Evolutionary conservation across 179 eudicot genomes (phyloP).

Genomic region (Heliamphora pulchella): DNA sequence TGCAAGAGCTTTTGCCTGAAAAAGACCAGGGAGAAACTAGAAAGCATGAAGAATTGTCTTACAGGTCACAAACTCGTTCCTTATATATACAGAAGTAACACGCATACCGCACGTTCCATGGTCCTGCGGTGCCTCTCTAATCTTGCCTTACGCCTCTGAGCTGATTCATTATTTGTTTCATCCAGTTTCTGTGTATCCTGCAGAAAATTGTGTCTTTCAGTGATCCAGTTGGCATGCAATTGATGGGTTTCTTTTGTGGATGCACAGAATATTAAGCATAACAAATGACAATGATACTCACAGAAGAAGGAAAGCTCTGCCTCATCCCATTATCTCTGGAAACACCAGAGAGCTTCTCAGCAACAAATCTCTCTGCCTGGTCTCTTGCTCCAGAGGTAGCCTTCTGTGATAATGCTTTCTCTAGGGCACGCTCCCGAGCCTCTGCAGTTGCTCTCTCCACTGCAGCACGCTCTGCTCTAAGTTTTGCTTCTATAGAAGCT

Average conservation of each 20-base stretch:
- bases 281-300: conserved; percentile 17
- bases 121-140: conserved; percentile 77
- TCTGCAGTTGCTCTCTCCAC: conserved; percentile 89
- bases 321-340: conserved; percentile 24
- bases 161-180: conserved; percentile 51
- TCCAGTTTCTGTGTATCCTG: conserved; percentile 41
- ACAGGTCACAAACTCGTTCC: conserved; percentile 8
- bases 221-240: neutral
- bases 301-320: conserved; percentile 34
- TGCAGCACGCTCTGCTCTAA: conserved; percentile 85
- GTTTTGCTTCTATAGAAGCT: conserved; percentile 64
- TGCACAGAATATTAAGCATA: neutral
- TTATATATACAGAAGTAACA: conserved; percentile 15
- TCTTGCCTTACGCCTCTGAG: conserved; percentile 67
- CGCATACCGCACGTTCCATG: conserved; percentile 79
- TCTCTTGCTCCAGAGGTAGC: conserved; percentile 35
- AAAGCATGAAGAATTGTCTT: conserved; percentile 5
- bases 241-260: neutral
- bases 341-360: conserved; percentile 32
- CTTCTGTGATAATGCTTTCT: conserved; percentile 72
- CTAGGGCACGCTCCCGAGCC: conserved; percentile 95
- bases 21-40: conserved; percentile 15
- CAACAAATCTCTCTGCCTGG: conserved; percentile 28
- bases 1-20: conserved; percentile 91
- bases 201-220: neutral